Base-by-base conservation (phyloP, 352 stramenopile genomes). In the Phytophthora ramorum region DNA sequence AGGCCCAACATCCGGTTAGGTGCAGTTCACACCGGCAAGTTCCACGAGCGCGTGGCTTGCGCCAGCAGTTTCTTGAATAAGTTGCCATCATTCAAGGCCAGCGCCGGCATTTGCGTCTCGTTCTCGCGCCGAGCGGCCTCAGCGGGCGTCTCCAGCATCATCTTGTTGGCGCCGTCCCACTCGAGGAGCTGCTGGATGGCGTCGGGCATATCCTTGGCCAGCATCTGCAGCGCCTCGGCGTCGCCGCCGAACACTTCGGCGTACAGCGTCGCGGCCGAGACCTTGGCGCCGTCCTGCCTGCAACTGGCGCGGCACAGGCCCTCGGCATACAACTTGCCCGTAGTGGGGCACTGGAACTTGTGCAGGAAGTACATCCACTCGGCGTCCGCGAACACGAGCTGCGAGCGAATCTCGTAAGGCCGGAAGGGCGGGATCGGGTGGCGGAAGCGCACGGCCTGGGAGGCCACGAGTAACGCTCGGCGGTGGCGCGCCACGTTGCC, bases 341-440 rank as follows among this genome's bases (percentile, higher is more conserved):
- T 87, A 17, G 70, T 83, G 8, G 81, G 81, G 47, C 79, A 89
- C 43, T 85, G 73, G 54, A 89, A 90, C 24, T 81, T 67, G 37
- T 89, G 81, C 48, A 82, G 30, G 19, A 90, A 73, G 63, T 89
- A 90, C 41, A 85, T 79, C 77, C 79, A 87, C 37, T 74, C 66
- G 38, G 71, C 45, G 66, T 90, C 81, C 26, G 61, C 71, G 46
- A 85, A 78, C 16, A 73, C 77, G 22, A 87, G 49, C 24, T 79
- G 63, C 54, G 81, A 79, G 60, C 59, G 78, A 40, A 90, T 78
- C 49, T 90, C 80, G 60, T 90, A 90, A 3, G 78, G 66, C 7
- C 57, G 58, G 63, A 88, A 86, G 9, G 78, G 77, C n/a, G 71
- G 70, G 61, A 91, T 88, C 35, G 79, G 71, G 64, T 86, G 58